Base-by-base conservation (phyloP, 306 rosid species). In the Quillaja saponaria region DNA sequence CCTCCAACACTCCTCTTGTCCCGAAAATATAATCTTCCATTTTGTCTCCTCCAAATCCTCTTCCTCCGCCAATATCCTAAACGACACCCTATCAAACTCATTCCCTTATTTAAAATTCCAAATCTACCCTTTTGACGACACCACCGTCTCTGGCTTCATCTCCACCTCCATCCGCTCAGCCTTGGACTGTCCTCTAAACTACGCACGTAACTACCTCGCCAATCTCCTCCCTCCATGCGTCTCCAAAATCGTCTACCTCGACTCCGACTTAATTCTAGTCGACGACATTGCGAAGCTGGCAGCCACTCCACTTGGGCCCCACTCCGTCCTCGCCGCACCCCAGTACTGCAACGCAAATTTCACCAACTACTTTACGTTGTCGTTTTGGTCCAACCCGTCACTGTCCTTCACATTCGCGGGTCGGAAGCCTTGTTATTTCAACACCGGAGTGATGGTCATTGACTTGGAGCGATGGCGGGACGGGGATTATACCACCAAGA, bases 401-500 rank as follows among this genome's bases (percentile, higher is more conserved):
- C 82, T 92, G 10, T 87, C 99, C 0, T 53, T 84, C 1, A 81
- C 94, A 1, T 92, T 92, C 58, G 83, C 81, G 13, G 85, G 70
- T 1, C 90, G 99, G 7, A 53, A 12, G 6, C 86, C 99, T 2
- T 92, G 99, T 28, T 92, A 92, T 73, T 92, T 92, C 74, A 92
- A 89, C 81, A 92, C 99, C 4, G 99, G 99, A 2, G 99, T 92
- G 5, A 92, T 92, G 99, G 97, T 92, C n/a, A 92, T 92, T 38
- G 89, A 92, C 19, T 59, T 89, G 13, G 72, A 59, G 38, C 70
- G 83, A 35, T 92, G 99, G 99, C 77, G 96, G 34, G 71, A n/a
- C 5, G 95, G 95, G 13, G 95, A 79, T 21, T 92, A 85, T 76
- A 92, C 96, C 6, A 67, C 68, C 9, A 72, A 70, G 85, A 92